phyloP scores from a whole-genome alignment of 176 grass and related monocot species.

The Avena insularis region DNA sequence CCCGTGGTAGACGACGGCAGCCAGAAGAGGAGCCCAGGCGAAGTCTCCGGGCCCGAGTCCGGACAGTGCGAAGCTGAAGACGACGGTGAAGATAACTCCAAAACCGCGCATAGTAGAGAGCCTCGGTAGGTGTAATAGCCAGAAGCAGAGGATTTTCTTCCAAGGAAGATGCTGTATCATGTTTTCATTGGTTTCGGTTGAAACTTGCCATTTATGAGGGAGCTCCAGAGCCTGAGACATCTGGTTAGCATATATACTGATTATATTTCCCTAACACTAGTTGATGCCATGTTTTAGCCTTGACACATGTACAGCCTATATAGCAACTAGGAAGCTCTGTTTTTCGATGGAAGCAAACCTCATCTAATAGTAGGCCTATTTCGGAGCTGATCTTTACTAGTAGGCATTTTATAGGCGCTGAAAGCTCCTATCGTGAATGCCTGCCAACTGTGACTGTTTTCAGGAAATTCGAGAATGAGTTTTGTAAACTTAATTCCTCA shows the following conservation, averaged over 20 bases:
- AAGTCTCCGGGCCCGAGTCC: conserved; percentile 70
- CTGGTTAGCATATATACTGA: not conserved
- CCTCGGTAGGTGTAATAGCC: not conserved
- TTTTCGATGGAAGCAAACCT: not conserved
- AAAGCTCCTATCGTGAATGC: not conserved
- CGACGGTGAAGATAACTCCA: conserved; percentile 55
- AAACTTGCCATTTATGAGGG: not conserved
- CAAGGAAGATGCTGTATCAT: conserved; percentile 6
- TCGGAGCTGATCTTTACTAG: not conserved
- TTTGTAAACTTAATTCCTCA: too few relatives aligned
- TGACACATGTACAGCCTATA: not conserved
- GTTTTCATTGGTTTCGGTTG: not conserved
- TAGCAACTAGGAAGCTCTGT: not conserved
- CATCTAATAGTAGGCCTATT: not conserved
- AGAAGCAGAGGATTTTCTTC: not conserved
- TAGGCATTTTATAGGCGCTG: not conserved
- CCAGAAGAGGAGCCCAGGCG: conserved; percentile 75
- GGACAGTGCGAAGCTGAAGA: conserved; percentile 70
- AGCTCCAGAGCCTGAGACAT: not conserved
- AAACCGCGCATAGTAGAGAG: conserved; percentile 37
- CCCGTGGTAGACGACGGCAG: conserved; percentile 46
- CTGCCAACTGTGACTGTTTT: not conserved
- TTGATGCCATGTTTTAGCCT: not conserved
- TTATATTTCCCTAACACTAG: not conserved
- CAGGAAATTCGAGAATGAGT: not conserved